phyloP scores from a whole-genome alignment of 2,329 filamentous ascomycete genomes.

The Mycosphaerella arachidis region DNA sequence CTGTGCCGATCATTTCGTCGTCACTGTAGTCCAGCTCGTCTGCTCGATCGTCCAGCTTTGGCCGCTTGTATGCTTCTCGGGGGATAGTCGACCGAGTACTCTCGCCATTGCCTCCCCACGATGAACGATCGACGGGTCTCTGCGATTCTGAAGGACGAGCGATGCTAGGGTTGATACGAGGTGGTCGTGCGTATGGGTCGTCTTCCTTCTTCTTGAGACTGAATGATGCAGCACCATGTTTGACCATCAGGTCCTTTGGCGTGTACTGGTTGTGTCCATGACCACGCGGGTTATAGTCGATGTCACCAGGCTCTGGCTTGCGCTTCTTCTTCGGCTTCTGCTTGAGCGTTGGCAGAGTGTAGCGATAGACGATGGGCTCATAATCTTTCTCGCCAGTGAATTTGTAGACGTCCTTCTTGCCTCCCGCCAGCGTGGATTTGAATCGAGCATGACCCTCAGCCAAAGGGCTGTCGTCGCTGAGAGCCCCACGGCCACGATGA shows the following conservation, averaged over 20 bases:
- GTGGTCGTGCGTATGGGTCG: slow-evolving; percentile 10
- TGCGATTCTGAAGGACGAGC: background rate
- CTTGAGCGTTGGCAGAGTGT: slow-evolving; percentile 3
- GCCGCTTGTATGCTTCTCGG: background rate
- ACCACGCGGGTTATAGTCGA: slow-evolving; percentile 15
- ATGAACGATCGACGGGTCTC: background rate
- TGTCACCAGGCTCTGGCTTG: slow-evolving; percentile 16
- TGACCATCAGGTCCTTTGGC: slow-evolving; percentile 26
- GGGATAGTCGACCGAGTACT: slow-evolving; percentile 5
- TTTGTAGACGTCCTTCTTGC: slow-evolving; percentile 23
- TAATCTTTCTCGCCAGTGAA: slow-evolving; percentile 29
- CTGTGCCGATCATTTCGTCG: background rate
- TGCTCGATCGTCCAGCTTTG: background rate
- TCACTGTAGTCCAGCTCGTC: background rate
- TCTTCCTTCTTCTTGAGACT: slow-evolving; percentile 12
- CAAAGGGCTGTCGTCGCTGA: slow-evolving; percentile 12
- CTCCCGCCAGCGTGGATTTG: slow-evolving; percentile 11
- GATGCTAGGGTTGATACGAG: slow-evolving; percentile 5
- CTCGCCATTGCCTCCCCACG: slow-evolving; percentile 7
- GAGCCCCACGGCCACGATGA: slow-evolving; percentile 37
- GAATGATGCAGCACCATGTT: slow-evolving; percentile 23
- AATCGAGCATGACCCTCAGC: slow-evolving; percentile 17
- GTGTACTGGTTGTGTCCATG: slow-evolving; percentile 30
- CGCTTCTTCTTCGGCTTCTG: slow-evolving; percentile 15
- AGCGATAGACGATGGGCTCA: slow-evolving; percentile 23